Percentiles rank a stretch among this genome's conserved stretches.
Conservation (phyloP, 202 grass and related monocot species). For the Miscanthus sacchariflorus region DNA sequence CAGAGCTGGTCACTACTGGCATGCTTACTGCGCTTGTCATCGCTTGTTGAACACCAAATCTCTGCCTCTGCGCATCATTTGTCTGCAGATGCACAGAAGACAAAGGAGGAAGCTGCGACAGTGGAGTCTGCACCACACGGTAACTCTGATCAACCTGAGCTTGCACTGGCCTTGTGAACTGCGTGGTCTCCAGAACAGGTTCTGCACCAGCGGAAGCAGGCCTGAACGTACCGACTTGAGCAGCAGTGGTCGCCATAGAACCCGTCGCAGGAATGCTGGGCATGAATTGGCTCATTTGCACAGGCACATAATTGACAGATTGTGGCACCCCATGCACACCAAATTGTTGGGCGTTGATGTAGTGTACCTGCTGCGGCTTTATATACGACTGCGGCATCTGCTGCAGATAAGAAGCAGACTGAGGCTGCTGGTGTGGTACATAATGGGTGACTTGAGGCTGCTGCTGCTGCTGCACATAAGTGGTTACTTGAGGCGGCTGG, state of each 20-base stretch:
- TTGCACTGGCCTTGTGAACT: constrained; percentile 52
- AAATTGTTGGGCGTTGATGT: constrained; percentile 58
- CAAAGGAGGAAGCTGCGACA: constrained; percentile 79
- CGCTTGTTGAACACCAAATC: constrained; percentile 41
- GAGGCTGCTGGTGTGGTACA: constrained; percentile 49
- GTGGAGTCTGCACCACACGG: constrained; percentile 60
- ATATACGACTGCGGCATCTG: constrained; percentile 58
- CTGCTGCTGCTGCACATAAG: constrained; percentile 47
- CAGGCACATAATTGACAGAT: constrained; percentile 55
- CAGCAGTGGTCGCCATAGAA: background rate
- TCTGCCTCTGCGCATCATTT: constrained; percentile 60
- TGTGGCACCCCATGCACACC: constrained; percentile 45
- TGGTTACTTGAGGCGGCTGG: constrained; percentile 33
- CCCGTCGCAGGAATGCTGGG: constrained; percentile 36
- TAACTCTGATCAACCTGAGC: constrained; percentile 62
- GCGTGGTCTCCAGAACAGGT: constrained; percentile 48
- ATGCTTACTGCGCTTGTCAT: constrained; percentile 40
- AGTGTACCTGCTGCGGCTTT: constrained; percentile 70
- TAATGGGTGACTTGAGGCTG: constrained; percentile 34
- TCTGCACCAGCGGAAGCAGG: constrained; percentile 48
- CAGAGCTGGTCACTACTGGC: constrained; percentile 28
- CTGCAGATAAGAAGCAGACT: constrained; percentile 40
- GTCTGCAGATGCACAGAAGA: constrained; percentile 54
- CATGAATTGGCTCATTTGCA: constrained; percentile 60
- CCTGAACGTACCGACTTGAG: constrained; percentile 44